A percentile compares a stretch with the other conserved stretches of the same genome.
Evolutionary conservation across 2,329 filamentous ascomycete genomes (phyloP).

Genomic region (Nigrograna mackinnonii): DNA sequence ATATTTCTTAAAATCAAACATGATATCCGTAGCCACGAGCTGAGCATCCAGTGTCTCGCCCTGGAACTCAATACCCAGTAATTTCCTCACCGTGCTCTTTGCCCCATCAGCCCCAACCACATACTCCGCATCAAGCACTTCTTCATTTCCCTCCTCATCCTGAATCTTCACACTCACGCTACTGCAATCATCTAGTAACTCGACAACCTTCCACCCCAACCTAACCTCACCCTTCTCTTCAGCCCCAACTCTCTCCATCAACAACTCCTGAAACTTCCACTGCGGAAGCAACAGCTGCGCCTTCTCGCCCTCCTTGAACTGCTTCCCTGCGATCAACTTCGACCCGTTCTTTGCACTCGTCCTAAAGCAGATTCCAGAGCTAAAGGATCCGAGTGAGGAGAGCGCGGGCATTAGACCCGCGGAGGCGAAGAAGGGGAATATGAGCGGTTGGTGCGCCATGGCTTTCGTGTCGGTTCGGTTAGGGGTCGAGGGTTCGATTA

Average conservation of each 20-base stretch:
- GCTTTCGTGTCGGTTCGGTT: conserved; percentile 41
- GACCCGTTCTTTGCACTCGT: conserved; percentile 23
- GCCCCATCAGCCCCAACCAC: conserved; percentile 37
- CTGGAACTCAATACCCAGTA: conserved; percentile 21
- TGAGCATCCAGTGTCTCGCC: conserved; percentile 40
- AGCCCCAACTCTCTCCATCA: conserved; percentile 20
- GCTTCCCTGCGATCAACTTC: conserved; percentile 29
- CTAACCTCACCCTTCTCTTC: conserved; percentile 18
- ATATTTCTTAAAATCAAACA: conserved; percentile 40
- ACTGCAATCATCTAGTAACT: conserved; percentile 10
- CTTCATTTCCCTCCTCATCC: conserved; percentile 2
- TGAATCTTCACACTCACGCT: conserved; percentile 14
- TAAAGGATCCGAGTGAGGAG: conserved; percentile 24
- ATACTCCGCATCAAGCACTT: conserved; percentile 25
- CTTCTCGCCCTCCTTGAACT: conserved; percentile 25
- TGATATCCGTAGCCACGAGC: conserved; percentile 43
- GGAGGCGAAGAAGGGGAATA: conserved; percentile 42
- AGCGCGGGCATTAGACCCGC: conserved; percentile 42
- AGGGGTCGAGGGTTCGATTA: conserved; percentile 28
- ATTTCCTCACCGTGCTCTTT: conserved; percentile 23
- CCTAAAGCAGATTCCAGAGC: conserved; percentile 31
- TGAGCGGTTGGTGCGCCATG: conserved; percentile 47
- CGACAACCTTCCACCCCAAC: conserved; percentile 20
- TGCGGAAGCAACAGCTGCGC: conserved; percentile 33
- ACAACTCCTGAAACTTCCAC: conserved; percentile 31